Evolutionary conservation across 305 asterid genomes (phyloP), one percentile per base, ranked within the genome.

Genomic region (Fraxinus greggii): DNA sequence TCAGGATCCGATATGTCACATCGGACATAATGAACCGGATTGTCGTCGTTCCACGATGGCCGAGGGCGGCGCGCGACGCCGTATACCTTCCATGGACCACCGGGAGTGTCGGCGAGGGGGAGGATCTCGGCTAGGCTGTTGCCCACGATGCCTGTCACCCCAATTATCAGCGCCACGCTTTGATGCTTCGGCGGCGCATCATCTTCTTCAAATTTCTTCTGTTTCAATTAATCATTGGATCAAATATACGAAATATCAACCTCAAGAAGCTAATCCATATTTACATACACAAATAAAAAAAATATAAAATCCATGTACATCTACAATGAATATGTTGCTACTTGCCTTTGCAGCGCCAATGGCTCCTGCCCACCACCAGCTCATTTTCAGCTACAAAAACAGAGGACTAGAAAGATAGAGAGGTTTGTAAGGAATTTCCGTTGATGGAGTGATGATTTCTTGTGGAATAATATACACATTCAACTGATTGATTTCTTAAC

Each of bases 41-140:
- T 84, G 35, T 88, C 84, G 12, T 67, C 86, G 79, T 72, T 83
- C 92, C 92, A 91, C 0, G 83, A 3, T 0, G 91, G 89, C 2
- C 88, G 82, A 6, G 86, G 87, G 31, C 90, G 91, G 56, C 94
- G 91, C 1, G 92, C 91, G 29, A 89, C 84, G n/a, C 91, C 95
- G 72, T 91, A 90, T 1, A 89, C 95, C 84, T 89, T 90, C 95
- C 92, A 91, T 0, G 92, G 95, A 32, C 93, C 92, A 8, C 92
- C 91, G 0, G 93, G 95, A 1, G 93, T 89, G 86, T 88, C 90
- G 15, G 90, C n/a, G 3, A 85, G 90, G 5, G 93, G 92, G 48
- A 91, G 91, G 69, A 90, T 90, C 87, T 89, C 95, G 33, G 92
- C 92, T 61, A 91, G 86, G 80, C 95, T 91, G 79, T 85, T 89